These are phyloP conservation scores for Zea mays DNA, from an alignment of 176 grass and related monocot genomes.

Conservation along the genomic window DNA sequence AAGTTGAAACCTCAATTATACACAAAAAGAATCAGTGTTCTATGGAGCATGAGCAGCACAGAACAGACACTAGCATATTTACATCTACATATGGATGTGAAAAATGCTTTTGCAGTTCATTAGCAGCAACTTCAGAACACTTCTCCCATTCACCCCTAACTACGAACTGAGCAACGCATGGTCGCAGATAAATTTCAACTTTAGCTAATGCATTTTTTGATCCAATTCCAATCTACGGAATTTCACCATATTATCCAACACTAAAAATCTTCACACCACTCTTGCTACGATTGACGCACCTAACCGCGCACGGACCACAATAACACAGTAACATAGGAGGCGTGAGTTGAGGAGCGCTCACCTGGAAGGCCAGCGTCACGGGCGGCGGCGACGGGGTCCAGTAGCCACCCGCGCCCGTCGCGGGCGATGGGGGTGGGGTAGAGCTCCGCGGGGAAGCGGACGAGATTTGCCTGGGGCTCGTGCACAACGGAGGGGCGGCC, in stretches of 20 bases:
- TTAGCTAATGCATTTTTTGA: background rate
- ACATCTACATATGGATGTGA: background rate
- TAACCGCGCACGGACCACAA: background rate
- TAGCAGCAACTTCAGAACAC: background rate
- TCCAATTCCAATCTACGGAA: background rate
- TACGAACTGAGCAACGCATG: background rate
- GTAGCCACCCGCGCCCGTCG: conserved; percentile 66
- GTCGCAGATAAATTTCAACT: background rate
- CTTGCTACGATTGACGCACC: background rate
- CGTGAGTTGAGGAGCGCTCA: conserved; percentile 30
- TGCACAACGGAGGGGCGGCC: conserved; percentile 12
- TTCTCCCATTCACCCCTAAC: background rate
- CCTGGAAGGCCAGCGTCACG: conserved; percentile 51
- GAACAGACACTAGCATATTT: background rate
- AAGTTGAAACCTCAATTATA: background rate
- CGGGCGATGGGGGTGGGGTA: conserved; percentile 60
- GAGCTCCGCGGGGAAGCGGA: conserved; percentile 58
- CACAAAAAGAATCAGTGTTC: background rate
- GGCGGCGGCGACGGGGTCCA: conserved; percentile 60
- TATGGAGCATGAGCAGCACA: background rate
- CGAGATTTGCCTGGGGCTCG: conserved; percentile 56
- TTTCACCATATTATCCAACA: background rate
- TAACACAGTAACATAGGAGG: background rate
- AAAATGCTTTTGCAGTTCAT: background rate
- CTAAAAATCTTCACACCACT: background rate